Evolutionary conservation across 177 flowering plant species (phyloP), one percentile per base, ranked within the genome.

Genomic region (Vitis hybrid): DNA sequence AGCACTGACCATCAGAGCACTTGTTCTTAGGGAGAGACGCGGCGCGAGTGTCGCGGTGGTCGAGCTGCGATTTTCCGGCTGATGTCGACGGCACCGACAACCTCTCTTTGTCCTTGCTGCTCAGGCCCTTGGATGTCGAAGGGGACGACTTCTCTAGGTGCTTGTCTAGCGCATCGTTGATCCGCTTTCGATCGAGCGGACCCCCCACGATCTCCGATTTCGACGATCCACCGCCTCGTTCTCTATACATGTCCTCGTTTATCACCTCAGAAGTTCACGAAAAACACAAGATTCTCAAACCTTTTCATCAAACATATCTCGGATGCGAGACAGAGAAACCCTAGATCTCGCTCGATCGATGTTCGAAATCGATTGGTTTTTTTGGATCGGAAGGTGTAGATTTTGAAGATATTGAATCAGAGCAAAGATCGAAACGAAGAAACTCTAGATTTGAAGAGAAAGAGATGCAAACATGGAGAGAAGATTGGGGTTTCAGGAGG

Each of bases 121-220:
- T 72, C 56, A 74, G 31, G 1, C 57, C 74, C 62, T 80, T 82
- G 1, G 89, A 85, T 58, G 84, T 82, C 15, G 90, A 87, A 3
- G 89, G 84, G 0, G 88, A 81, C 1, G 88, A 75, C 73, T 82
- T 81, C 79, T 86, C 89, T 12, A 87, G 78, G 22, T 87, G 89
- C 79, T 87, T 87, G 66, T 86, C 91, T 52, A 86, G 76, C 26
- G 84, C 89, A 68, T 86, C 89, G 62, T 86, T 84, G 71, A 87
- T 80, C 51, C 85, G 80, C 83, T 84, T 87, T 45, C 89, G 85
- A 79, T 87, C 88, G 68, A 82, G 49, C 57, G 74, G 15, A 8
- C 78, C 78, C 3, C 71, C 86, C 6, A 77, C 75, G 19, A 78
- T 67, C 76, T 81, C 85, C 72, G 85, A 62, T 71, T 74, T 79